A percentile compares a stretch with the other conserved stretches of the same genome.
Evolutionary conservation across 2,329 filamentous ascomycete species (phyloP).

Genomic region (Capronia epimyces): DNA sequence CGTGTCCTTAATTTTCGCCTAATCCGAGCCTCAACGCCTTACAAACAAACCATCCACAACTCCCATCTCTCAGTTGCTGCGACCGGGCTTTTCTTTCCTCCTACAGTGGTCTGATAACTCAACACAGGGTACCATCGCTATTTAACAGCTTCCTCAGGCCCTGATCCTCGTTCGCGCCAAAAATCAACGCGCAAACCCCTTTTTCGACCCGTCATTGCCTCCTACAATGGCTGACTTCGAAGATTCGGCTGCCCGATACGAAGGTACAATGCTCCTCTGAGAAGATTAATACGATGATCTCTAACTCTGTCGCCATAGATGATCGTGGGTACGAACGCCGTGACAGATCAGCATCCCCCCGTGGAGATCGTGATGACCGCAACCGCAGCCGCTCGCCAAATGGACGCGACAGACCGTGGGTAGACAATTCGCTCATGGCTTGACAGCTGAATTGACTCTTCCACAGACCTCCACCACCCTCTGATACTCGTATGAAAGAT

Average conservation of each 20-base stretch:
- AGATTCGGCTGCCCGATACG: conserved; percentile 60
- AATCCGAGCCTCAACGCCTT: conserved; percentile 26
- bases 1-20: conserved; percentile 21
- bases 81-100: background rate
- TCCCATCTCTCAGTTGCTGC: conserved; percentile 6
- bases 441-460: conserved; percentile 20
- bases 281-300: background rate
- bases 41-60: conserved; percentile 12
- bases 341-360: conserved; percentile 62
- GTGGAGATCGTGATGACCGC: conserved; percentile 52
- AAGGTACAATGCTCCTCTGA: conserved; percentile 48
- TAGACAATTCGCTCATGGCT: conserved; percentile 5
- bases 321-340: conserved; percentile 62
- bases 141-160: background rate
- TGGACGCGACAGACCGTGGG: conserved; percentile 53
- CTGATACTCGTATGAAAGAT: conserved; percentile 43
- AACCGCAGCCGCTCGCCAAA: conserved; percentile 61
- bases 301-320: conserved; percentile 35
- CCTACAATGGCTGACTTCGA: conserved; percentile 55
- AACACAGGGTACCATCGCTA: background rate
- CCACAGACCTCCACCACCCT: conserved; percentile 42
- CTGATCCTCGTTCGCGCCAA: background rate
- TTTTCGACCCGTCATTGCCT: background rate
- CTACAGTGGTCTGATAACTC: background rate
- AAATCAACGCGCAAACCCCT: background rate